Evolutionary conservation across 139 green algal species (phyloP).

Genomic region (Coccomyxa sp.): DNA sequence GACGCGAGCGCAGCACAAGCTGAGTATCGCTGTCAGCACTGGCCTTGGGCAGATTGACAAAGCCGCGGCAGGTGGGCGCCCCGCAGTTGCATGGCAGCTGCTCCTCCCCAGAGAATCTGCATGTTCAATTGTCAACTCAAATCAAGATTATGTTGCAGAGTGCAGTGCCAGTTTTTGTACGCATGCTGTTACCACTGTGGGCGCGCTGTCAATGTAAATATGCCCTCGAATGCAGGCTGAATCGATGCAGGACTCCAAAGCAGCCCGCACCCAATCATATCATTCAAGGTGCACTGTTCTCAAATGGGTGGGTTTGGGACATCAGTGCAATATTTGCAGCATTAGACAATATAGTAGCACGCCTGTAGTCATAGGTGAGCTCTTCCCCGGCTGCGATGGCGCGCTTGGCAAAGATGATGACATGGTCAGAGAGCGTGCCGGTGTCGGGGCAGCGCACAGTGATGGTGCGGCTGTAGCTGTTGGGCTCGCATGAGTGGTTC

Average conservation of each 20-base stretch:
- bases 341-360: neutral
- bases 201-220: neutral
- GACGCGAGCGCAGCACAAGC: neutral
- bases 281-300: neutral
- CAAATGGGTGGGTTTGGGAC: neutral
- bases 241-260: neutral
- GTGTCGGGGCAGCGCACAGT: constrained; percentile 25
- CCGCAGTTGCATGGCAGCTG: constrained; percentile 77
- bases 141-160: neutral
- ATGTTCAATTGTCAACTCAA: neutral
- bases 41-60: constrained; percentile 45
- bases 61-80: constrained; percentile 49
- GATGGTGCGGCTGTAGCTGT: constrained; percentile 68
- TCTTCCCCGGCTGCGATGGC: constrained; percentile 41
- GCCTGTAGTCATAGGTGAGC: constrained; percentile 58
- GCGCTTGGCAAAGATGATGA: constrained; percentile 65
- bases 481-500: constrained; percentile 87
- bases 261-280: neutral
- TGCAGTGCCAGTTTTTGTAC: neutral
- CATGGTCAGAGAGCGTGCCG: constrained; percentile 28
- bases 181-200: neutral
- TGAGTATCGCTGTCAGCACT: neutral
- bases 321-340: neutral
- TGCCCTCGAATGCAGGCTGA: neutral
- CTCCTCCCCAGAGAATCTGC: constrained; percentile 38